Conservation (phyloP, 768 basidiomycete genomes). For the Hortiboletus flavorubellus region DNA sequence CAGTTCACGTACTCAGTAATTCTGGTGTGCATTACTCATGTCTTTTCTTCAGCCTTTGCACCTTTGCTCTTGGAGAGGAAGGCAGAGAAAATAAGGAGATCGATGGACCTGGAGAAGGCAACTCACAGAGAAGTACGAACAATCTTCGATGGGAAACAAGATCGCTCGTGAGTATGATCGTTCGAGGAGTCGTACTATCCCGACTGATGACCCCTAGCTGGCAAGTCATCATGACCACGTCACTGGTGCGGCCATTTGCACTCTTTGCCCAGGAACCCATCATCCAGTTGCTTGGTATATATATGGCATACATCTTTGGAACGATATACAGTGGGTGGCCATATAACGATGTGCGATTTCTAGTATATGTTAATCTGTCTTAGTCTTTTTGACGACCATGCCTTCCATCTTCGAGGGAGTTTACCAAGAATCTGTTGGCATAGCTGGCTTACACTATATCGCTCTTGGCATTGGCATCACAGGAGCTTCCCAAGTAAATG, state of each 20-base stretch:
- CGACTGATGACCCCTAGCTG: conserved; percentile 37
- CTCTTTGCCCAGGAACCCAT: conserved; percentile 62
- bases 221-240: conserved; percentile 46
- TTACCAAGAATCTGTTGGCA: conserved; percentile 55
- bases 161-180: conserved; percentile 40
- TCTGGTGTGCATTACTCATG: conserved; percentile 12
- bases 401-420: conserved; percentile 52
- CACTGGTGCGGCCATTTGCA: conserved; percentile 65
- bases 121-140: conserved; percentile 41
- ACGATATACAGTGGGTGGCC: conserved; percentile 47
- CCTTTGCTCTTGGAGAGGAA: conserved; percentile 45
- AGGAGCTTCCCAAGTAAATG: conserved; percentile 51
- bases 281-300: conserved; percentile 61
- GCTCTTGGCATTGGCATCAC: conserved; percentile 64
- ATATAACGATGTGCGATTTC: neutral
- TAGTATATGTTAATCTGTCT: neutral
- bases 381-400: conserved; percentile 68
- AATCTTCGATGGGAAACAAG: conserved; percentile 39
- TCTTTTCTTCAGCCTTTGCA: conserved; percentile 21
- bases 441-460: conserved; percentile 67
- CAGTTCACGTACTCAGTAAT: conserved; percentile 15
- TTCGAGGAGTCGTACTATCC: neutral
- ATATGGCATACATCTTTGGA: conserved; percentile 71
- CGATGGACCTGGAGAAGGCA: conserved; percentile 47
- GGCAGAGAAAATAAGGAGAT: conserved; percentile 43